These are phyloP conservation scores for Brassica rapa DNA, from an alignment of 345 rosid genomes.

Conservation along the genomic window DNA sequence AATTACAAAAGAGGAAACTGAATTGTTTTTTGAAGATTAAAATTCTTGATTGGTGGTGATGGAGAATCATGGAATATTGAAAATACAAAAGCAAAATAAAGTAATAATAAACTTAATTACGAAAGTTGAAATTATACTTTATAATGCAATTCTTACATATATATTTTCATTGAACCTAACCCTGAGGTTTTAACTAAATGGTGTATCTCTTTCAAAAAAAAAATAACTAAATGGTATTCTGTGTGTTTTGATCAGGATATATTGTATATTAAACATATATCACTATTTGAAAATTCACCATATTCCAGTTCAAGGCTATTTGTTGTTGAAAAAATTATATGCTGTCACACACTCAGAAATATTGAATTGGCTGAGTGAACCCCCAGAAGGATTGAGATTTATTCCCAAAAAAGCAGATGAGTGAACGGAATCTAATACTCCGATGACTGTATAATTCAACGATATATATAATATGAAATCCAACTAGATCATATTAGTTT, in stretches of 20 bases:
- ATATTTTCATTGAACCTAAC: neutral
- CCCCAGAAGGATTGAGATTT: neutral
- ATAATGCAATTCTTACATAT: neutral
- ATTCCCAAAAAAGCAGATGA: slow-evolving; percentile 20
- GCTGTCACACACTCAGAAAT: neutral
- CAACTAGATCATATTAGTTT: neutral
- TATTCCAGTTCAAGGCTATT: neutral
- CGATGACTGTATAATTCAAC: slow-evolving; percentile 19
- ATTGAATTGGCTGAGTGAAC: neutral
- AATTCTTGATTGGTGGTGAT: neutral
- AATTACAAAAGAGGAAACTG: neutral
- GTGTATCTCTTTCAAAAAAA: no score
- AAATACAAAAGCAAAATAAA: neutral
- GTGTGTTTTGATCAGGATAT: neutral
- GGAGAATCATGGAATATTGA: neutral
- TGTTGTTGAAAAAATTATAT: neutral
- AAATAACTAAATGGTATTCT: neutral
- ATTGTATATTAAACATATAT: neutral
- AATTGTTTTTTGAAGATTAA: neutral
- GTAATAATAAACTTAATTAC: neutral
- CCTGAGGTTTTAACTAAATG: neutral
- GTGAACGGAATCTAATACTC: slow-evolving; percentile 29
- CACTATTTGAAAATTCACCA: neutral
- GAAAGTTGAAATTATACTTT: neutral
- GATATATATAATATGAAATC: slow-evolving; percentile 2